Percentiles rank a stretch among this genome's conserved stretches.
These are phyloP conservation scores for Boletus calvinii DNA, from an alignment of 1,284 basidiomycete species.

Conservation along the genomic window DNA sequence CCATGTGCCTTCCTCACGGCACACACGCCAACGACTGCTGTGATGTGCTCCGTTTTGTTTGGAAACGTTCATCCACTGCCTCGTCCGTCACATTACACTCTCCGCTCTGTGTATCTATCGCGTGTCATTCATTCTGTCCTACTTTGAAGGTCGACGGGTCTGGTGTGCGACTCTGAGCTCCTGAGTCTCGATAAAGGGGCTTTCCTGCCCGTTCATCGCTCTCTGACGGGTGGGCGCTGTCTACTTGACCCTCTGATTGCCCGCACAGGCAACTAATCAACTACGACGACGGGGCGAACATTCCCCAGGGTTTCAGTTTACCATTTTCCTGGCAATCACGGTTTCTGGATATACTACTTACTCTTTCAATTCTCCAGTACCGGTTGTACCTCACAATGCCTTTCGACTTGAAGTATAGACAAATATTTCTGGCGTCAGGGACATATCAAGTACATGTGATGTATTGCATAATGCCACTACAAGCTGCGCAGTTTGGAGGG, in stretches of 20 bases:
- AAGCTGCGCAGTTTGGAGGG: neutral
- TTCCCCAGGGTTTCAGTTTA: neutral
- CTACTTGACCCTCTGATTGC: too few species aligned
- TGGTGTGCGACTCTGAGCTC: neutral
- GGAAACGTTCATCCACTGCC: neutral
- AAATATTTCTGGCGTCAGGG: neutral
- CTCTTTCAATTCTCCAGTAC: neutral
- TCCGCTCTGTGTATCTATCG: neutral
- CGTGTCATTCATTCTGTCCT: neutral
- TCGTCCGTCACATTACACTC: neutral
- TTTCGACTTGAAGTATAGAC: neutral
- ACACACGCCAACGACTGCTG: neutral
- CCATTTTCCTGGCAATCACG: too few species aligned
- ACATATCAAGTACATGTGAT: neutral
- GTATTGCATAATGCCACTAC: neutral
- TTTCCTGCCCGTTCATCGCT: neutral
- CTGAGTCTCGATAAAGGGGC: neutral
- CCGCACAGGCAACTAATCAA: neutral
- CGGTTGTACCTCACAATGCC: neutral
- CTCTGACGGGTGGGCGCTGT: neutral
- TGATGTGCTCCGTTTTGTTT: neutral
- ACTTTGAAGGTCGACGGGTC: too few species aligned
- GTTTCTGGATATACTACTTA: neutral
- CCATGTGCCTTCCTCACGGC: neutral
- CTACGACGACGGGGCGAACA: neutral